Percentiles rank a stretch among this genome's conserved stretches.
phyloP scores from a whole-genome alignment of 192 early-diverging fungal species.

The Geranomyces variabilis region DNA sequence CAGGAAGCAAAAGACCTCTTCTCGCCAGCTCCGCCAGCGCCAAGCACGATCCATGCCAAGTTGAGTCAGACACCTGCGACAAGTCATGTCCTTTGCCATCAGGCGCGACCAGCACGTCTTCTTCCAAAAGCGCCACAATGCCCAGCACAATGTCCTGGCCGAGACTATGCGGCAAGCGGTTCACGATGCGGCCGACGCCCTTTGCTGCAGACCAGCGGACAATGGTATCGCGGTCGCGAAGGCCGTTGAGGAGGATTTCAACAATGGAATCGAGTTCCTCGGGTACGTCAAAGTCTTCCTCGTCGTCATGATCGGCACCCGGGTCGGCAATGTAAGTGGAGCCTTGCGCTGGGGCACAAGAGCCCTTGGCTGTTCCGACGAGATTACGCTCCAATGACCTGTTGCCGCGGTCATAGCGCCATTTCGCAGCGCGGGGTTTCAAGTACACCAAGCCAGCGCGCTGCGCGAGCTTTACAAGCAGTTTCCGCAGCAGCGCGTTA shows the following conservation, averaged over 20 bases:
- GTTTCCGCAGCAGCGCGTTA: constrained; percentile 79
- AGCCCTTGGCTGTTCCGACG: background rate
- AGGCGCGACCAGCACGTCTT: constrained; percentile 63
- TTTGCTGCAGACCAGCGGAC: constrained; percentile 98
- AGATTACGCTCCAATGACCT: constrained; percentile 20
- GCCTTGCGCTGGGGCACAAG: background rate
- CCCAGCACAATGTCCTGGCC: constrained; percentile 81
- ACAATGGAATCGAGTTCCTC: constrained; percentile 82
- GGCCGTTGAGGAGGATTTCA: constrained; percentile 77
- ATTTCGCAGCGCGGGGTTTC: constrained; percentile 67
- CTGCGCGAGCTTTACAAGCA: constrained; percentile 81
- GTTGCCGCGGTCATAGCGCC: constrained; percentile 73
- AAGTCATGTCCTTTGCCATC: constrained; percentile 37
- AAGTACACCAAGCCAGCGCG: constrained; percentile 81
- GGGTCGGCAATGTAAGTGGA: background rate
- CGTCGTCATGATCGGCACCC: constrained; percentile 34
- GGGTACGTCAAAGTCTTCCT: constrained; percentile 75
- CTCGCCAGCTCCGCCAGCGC: constrained; percentile 91
- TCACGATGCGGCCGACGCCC: constrained; percentile 87
- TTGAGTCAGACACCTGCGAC: constrained; percentile 81
- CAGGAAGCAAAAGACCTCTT: constrained; percentile 79
- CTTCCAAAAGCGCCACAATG: constrained; percentile 79
- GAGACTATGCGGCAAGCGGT: constrained; percentile 76
- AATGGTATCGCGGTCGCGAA: constrained; percentile 90
- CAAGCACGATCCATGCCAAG: constrained; percentile 94